Percentiles rank a stretch among this genome's conserved stretches.
These are phyloP conservation scores for Ceriops zippeliana DNA, from an alignment of 345 rosid species.

Conservation along the genomic window DNA sequence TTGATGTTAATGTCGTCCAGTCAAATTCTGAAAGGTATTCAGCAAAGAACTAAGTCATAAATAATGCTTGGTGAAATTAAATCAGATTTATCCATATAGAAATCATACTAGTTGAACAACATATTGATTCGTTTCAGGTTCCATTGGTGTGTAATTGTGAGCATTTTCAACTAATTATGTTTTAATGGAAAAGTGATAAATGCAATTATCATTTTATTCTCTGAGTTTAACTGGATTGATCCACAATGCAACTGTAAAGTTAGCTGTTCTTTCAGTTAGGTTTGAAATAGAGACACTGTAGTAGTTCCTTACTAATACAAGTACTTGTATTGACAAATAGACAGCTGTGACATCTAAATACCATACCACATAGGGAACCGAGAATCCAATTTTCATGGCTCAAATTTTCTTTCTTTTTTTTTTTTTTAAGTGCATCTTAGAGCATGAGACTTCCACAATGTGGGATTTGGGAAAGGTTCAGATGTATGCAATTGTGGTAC, in stretches of 20 bases:
- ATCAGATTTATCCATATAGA: constrained; percentile 6
- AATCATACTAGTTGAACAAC: background rate
- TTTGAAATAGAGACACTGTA: background rate
- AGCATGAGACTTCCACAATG: too few species aligned
- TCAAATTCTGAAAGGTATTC: constrained; percentile 71
- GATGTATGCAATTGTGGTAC: too few species aligned
- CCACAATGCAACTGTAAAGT: background rate
- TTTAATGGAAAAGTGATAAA: background rate
- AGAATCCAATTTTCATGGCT: background rate
- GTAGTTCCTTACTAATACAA: background rate
- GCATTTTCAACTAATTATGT: background rate
- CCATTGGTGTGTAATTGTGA: background rate
- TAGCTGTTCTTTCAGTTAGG: background rate
- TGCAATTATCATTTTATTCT: background rate
- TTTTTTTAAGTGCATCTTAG: too few species aligned
- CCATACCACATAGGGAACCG: background rate
- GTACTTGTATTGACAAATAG: background rate
- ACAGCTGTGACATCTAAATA: background rate
- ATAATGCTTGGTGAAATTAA: background rate
- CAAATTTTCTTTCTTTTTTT: background rate
- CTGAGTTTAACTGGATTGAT: background rate
- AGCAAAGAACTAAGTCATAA: constrained; percentile 1
- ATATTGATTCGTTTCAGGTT: background rate
- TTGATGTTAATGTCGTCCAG: constrained; percentile 44
- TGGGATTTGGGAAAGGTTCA: too few species aligned